phyloP scores from a whole-genome alignment of 148 eudicot species.

The Silene uniflora region DNA sequence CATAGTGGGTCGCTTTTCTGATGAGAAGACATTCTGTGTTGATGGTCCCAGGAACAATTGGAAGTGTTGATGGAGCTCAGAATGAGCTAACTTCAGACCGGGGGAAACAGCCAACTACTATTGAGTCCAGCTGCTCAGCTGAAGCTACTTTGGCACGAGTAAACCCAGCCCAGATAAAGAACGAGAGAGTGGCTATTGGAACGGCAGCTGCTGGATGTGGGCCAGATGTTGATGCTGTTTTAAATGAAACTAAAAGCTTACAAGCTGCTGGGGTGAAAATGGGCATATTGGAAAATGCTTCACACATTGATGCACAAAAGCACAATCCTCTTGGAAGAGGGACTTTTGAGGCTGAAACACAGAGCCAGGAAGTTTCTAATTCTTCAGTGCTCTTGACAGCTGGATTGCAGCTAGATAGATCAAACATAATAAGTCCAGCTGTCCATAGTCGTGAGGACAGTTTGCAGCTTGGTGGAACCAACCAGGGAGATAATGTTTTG shows the following conservation, averaged over 20 bases:
- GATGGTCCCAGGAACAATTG: slow-evolving; percentile 25
- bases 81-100: slow-evolving; percentile 51
- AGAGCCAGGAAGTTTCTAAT: slow-evolving; percentile 33
- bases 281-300: slow-evolving; percentile 25
- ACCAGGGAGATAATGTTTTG: slow-evolving; percentile 27
- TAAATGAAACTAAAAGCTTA: slow-evolving; percentile 41
- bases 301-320: slow-evolving; percentile 36
- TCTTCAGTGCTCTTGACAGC: slow-evolving; percentile 32
- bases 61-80: slow-evolving; percentile 57
- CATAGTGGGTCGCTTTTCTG: neutral
- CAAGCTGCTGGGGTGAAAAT: slow-evolving; percentile 31
- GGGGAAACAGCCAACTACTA: slow-evolving; percentile 49
- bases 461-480: slow-evolving; percentile 36
- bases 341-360: slow-evolving; percentile 35
- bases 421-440: slow-evolving; percentile 34
- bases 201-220: slow-evolving; percentile 29
- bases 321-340: slow-evolving; percentile 27
- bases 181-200: slow-evolving; percentile 38
- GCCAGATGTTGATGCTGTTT: slow-evolving; percentile 27
- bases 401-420: slow-evolving; percentile 33
- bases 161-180: slow-evolving; percentile 30
- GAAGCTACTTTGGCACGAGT: slow-evolving; percentile 44
- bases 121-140: slow-evolving; percentile 38
- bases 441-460: slow-evolving; percentile 30
- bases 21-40: slow-evolving; percentile 12